Evolutionary conservation across 176 grass and related monocot genomes (phyloP), one percentile per base, ranked within the genome.

Genomic region (Musa beccarii): DNA sequence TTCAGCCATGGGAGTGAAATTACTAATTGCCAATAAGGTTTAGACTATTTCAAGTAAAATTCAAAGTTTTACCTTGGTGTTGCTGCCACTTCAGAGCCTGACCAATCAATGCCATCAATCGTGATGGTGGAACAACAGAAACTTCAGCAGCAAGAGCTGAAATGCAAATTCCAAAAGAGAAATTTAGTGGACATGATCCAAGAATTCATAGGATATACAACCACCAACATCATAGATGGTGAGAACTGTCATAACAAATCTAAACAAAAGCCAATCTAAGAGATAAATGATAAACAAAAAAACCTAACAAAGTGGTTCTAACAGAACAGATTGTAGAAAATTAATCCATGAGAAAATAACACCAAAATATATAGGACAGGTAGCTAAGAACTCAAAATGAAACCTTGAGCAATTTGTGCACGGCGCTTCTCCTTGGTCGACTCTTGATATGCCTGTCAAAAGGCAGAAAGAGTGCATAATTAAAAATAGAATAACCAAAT

Each of bases 31-130:
- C 53, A 49, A 76, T 14, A 29, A 57, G 23, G 26, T 77, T 74
- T 21, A 51, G 24, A 64, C 34, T 57, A 1, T 11, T 62, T 50
- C 72, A 78, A 59, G 54, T 26, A 17, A 20, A 14, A 10, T 23
- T 75, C 13, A 59, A 96, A 86, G 89, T 87, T 92, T 89, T 78
- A 99, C 95, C 95, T 89, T 99, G 95, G 81, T 96, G 89, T 75
- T 96, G 92, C 71, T 96, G 89, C 92, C 92, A 96, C 81, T 96
- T 96, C 75, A 96, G 85, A 81, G 92, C 84, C 73, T 96, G 92
- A 75, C 87, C 87, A 84, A 96, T 96, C 80, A 92, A 85, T 76
- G 92, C 87, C 92, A 99, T 92, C 80, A 99, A 74, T 66, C 95
- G 88, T 77, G 95, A 93, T 73, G 90, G 95, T 0, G 95, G 90